These are phyloP conservation scores for Stentor coeruleus DNA, from an alignment of 73 alveolate genomes.

Conservation along the genomic window DNA sequence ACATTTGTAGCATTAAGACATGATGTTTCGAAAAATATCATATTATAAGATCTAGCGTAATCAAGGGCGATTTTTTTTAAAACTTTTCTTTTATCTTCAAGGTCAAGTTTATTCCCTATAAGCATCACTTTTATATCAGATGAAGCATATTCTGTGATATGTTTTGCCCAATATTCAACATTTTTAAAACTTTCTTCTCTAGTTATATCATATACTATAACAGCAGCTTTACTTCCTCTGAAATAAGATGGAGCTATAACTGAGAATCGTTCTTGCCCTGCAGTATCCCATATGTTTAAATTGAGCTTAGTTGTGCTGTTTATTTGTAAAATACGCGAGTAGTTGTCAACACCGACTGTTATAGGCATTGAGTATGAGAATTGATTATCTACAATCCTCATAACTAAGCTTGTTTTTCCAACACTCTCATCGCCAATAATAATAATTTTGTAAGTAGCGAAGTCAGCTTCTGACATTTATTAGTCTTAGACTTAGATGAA, in stretches of 20 bases:
- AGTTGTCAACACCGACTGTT: conserved; percentile 83
- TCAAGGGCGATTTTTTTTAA: too few relatives aligned
- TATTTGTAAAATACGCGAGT: too few relatives aligned
- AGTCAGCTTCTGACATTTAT: too few relatives aligned
- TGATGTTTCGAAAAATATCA: too few relatives aligned
- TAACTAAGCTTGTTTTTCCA: conserved; percentile 64
- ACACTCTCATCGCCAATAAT: conserved; percentile 62
- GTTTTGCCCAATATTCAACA: conserved; percentile 37
- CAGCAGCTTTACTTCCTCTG: conserved; percentile 32
- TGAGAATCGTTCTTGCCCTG: conserved; percentile 39
- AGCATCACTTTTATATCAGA: conserved; percentile 55
- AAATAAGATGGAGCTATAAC: conserved; percentile 27
- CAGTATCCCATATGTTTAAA: neutral
- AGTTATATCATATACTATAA: conserved; percentile 30
- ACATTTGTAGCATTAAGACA: too few relatives aligned
- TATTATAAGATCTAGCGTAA: too few relatives aligned
- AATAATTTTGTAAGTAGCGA: too few relatives aligned
- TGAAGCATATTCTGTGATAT: conserved; percentile 13
- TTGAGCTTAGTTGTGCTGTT: too few relatives aligned
- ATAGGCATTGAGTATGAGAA: conserved; percentile 55
- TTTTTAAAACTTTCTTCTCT: conserved; percentile 1
- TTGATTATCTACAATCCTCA: conserved; percentile 54
- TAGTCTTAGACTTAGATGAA: too few relatives aligned
- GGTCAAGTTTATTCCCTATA: conserved; percentile 83
- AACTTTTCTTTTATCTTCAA: conserved; percentile 61